These are phyloP conservation scores for Leucosporidium scottii DNA, from an alignment of 768 basidiomycete species.

Conservation along the genomic window DNA sequence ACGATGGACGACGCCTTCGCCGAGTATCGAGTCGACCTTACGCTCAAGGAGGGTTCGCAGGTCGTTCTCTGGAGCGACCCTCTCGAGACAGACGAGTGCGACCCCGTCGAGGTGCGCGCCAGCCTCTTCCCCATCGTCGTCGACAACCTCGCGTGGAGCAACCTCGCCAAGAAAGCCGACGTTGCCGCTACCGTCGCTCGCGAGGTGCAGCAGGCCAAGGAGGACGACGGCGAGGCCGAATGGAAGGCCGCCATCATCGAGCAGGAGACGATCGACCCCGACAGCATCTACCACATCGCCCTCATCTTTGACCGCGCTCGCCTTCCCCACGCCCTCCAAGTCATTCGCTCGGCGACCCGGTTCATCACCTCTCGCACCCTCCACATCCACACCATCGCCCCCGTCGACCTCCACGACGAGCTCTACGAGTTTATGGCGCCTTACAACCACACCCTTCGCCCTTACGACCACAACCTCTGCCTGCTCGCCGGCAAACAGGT, in stretches of 20 bases:
- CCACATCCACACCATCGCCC: constrained; percentile 30
- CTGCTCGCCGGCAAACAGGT: constrained; percentile 5
- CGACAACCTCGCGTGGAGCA: constrained; percentile 28
- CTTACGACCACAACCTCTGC: constrained; percentile 31
- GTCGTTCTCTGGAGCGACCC: constrained; percentile 24
- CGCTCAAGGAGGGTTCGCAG: constrained; percentile 11
- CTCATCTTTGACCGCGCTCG: constrained; percentile 33
- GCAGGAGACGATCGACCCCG: constrained; percentile 4
- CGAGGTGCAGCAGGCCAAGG: not conserved
- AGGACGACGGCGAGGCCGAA: not conserved
- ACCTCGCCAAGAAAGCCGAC: constrained; percentile 17
- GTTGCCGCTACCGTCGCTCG: constrained; percentile 1
- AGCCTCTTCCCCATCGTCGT: constrained; percentile 18
- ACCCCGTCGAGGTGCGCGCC: constrained; percentile 23
- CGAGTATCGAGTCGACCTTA: constrained; percentile 10
- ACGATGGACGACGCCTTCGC: constrained; percentile 22
- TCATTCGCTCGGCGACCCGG: constrained; percentile 28
- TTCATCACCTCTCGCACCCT: constrained; percentile 16
- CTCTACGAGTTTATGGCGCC: constrained; percentile 16
- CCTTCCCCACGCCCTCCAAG: constrained; percentile 24
- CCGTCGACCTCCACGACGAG: constrained; percentile 13
- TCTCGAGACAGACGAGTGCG: constrained; percentile 26
- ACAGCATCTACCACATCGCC: constrained; percentile 23
- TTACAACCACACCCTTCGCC: constrained; percentile 1
- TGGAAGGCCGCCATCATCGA: not conserved